phyloP scores from a whole-genome alignment of 2,329 filamentous ascomycete genomes.

The Daldinia sp. region DNA sequence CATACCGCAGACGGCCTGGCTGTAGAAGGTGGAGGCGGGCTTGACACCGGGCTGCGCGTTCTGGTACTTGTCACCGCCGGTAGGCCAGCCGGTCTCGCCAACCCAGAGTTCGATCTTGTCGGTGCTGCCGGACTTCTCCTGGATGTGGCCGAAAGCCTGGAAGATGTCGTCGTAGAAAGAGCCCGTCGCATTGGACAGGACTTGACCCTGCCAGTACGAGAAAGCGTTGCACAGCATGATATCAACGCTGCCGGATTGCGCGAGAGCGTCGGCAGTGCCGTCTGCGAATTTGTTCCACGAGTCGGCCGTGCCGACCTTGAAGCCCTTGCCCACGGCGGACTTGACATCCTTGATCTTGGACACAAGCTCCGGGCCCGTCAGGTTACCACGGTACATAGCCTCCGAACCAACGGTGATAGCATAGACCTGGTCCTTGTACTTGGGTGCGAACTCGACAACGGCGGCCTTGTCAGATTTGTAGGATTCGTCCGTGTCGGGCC shows the following conservation, averaged over 20 bases:
- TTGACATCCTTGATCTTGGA: constrained; percentile 72
- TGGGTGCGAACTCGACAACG: constrained; percentile 53
- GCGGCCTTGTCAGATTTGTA: constrained; percentile 72
- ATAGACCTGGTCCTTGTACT: constrained; percentile 70
- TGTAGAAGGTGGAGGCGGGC: constrained; percentile 71
- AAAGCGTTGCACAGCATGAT: constrained; percentile 76
- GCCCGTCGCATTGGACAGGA: constrained; percentile 64
- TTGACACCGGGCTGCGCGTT: constrained; percentile 69
- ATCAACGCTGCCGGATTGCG: constrained; percentile 64
- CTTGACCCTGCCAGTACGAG: constrained; percentile 77
- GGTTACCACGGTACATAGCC: constrained; percentile 75
- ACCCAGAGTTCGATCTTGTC: constrained; percentile 74
- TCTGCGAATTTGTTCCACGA: constrained; percentile 79
- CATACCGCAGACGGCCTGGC: constrained; percentile 72
- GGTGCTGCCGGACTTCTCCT: constrained; percentile 63
- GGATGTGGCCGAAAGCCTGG: constrained; percentile 72
- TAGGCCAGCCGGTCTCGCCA: constrained; percentile 76
- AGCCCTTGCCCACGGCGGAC: constrained; percentile 61
- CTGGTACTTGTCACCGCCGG: constrained; percentile 72
- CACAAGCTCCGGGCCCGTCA: constrained; percentile 70
- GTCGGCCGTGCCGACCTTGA: constrained; percentile 76
- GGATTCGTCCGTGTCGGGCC: constrained; percentile 67
- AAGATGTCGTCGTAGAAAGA: constrained; percentile 76
- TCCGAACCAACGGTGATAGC: constrained; percentile 79
- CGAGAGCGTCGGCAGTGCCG: constrained; percentile 74